Conservation (phyloP, 805 yeast species). For the Candida manassasensis region DNA sequence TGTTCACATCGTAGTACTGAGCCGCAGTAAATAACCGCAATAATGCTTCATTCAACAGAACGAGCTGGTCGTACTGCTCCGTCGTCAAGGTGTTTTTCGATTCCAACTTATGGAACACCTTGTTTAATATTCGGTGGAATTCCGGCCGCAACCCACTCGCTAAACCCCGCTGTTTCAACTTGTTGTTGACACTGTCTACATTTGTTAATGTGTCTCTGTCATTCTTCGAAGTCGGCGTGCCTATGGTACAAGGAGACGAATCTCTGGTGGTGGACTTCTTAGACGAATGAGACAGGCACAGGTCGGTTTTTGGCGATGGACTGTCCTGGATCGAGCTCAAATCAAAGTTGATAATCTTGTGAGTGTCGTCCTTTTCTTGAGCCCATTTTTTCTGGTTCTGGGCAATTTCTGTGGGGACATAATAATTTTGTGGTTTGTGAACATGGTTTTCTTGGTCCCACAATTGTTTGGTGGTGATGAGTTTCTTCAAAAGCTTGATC, state of each 20-base stretch:
- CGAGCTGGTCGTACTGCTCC: constrained; percentile 33
- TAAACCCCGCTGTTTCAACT: constrained; percentile 9
- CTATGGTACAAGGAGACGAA: constrained; percentile 14
- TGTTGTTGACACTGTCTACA: constrained; percentile 13
- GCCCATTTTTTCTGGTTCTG: constrained; percentile 31
- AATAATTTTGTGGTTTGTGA: constrained; percentile 24
- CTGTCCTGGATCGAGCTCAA: constrained; percentile 25
- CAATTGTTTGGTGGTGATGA: constrained; percentile 30
- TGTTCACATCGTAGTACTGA: constrained; percentile 15
- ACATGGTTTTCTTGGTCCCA: constrained; percentile 39
- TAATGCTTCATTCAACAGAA: constrained; percentile 31
- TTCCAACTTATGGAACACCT: constrained; percentile 37
- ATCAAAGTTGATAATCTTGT: constrained; percentile 28
- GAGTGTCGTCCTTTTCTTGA: constrained; percentile 9
- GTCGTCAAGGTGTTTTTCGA: constrained; percentile 26
- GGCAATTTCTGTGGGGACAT: constrained; percentile 34
- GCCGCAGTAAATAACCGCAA: constrained; percentile 18
- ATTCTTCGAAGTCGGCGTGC: constrained; percentile 2
- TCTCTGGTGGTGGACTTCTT: constrained; percentile 16
- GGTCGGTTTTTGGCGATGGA: constrained; percentile 10
- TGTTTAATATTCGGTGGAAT: constrained; percentile 34
- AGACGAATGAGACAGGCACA: constrained; percentile 8
- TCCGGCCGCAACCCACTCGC: constrained; percentile 23
- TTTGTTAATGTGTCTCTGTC: constrained; percentile 6
- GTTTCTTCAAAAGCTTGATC: constrained; percentile 19